Percentiles rank a stretch among this genome's conserved stretches.
These are phyloP conservation scores for Aspergillus tamarii DNA, from an alignment of 2,329 filamentous ascomycete species.

Conservation along the genomic window DNA sequence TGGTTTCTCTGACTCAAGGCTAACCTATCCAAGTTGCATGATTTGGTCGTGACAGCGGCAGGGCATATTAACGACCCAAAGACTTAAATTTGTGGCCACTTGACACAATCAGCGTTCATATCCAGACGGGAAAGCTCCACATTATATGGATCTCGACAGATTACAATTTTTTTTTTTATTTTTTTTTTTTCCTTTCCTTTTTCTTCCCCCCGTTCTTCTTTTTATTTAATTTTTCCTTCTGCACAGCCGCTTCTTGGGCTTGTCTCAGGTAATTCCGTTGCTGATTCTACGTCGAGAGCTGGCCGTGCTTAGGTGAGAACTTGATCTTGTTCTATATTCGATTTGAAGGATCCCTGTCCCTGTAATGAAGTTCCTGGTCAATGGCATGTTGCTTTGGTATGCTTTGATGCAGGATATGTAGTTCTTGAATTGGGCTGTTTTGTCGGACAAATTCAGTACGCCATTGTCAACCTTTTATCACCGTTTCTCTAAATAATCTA, in stretches of 20 bases:
- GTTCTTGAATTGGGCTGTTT: background rate
- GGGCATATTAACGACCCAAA: slow-evolving; percentile 1
- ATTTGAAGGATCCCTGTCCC: background rate
- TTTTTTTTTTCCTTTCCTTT: background rate
- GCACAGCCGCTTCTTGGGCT: background rate
- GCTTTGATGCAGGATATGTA: background rate
- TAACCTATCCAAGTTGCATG: background rate
- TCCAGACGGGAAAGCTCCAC: background rate
- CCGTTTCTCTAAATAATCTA: background rate
- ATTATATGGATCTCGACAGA: background rate
- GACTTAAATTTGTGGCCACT: background rate
- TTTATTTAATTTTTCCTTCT: background rate
- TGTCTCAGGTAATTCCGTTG: background rate
- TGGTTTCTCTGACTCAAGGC: background rate
- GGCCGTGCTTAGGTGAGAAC: background rate
- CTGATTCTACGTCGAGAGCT: background rate
- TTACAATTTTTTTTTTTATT: background rate
- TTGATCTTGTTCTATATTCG: background rate
- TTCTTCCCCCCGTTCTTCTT: background rate
- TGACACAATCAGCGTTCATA: background rate
- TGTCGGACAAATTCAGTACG: background rate
- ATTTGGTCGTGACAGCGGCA: background rate
- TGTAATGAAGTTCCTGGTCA: background rate
- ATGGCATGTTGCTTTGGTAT: background rate
- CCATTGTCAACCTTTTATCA: background rate